Base-by-base conservation (phyloP, 2,329 filamentous ascomycete species). In the Aureobasidium leucospermi region DNA sequence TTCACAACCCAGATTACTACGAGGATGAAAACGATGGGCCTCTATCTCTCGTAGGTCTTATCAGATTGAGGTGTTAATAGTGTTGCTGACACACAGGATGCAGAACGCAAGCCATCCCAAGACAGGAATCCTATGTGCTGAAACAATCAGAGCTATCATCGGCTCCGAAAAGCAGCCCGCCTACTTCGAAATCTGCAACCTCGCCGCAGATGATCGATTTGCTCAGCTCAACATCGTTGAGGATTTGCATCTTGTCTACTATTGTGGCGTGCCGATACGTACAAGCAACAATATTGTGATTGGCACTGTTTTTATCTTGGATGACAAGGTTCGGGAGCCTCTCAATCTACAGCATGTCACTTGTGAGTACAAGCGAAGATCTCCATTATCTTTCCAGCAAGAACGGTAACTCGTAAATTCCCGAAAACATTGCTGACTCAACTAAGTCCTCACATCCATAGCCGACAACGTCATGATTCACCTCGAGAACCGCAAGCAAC, bases 121-220 rank as follows among this genome's bases (percentile, higher is more conserved):
- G 0, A 84, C 83, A 1, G 81, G 87, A 51, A 77, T 79, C 32
- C 83, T 82, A 2, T 78, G 78, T 0, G 79, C 78, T 42, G 77
- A 80, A 48, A 79, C 81, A 63, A 76, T 78, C 59, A 80, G 62
- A 58, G n/a, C 65, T 61, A 31, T 56, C 55, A 19, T 66, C 39
- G 39, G 60, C 11, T 32, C 59, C 39, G 65, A 67, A 19, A 68
- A 68, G 9, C 66, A 72, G 19, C 68, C 70, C 6, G 68, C 70
- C 13, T 76, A 67, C 47, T 70, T 70, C 56, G 72, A 73, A 45
- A 67, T 71, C 13, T 65, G 68, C 41, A 68, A 72, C 42, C 63
- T 71, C 47, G 60, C 65, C 19, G 61, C 66, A 23, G 67, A 71
- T 56, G 34, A 52, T 8, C 67, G 68, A 2, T 73, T 70, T 63